A percentile compares a stretch with the other conserved stretches of the same genome.
Evolutionary conservation across 2,329 filamentous ascomycete species (phyloP).

Genomic region (Peltaster fructicola): DNA sequence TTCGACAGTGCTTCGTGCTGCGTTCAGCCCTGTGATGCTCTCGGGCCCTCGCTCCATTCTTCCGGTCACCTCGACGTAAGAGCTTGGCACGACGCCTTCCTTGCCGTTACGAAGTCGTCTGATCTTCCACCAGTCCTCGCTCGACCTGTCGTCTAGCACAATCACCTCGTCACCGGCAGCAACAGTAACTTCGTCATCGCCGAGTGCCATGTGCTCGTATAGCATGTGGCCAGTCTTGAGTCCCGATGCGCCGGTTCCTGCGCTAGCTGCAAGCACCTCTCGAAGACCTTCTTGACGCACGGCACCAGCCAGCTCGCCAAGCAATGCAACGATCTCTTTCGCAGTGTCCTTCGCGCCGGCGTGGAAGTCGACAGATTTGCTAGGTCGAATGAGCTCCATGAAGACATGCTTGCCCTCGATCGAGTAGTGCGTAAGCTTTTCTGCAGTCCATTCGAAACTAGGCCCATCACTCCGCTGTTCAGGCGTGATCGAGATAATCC

Average conservation of each 20-base stretch:
- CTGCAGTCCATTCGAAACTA: conserved; percentile 81
- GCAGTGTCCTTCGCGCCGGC: conserved; percentile 95
- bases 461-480: conserved; percentile 70
- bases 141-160: conserved; percentile 74
- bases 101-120: conserved; percentile 77
- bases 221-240: conserved; percentile 74
- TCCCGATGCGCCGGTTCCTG: conserved; percentile 36
- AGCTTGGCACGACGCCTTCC: conserved; percentile 90
- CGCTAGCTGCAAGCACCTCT: conserved; percentile 70
- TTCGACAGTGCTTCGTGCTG: conserved; percentile 52
- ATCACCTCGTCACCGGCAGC: conserved; percentile 78
- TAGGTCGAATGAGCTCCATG: conserved; percentile 76
- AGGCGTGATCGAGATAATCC: conserved; percentile 76
- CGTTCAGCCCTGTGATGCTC: conserved; percentile 38
- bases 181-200: conserved; percentile 90
- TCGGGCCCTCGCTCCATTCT: conserved; percentile 34
- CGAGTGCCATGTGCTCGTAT: conserved; percentile 94
- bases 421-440: conserved; percentile 93
- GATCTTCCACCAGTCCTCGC: conserved; percentile 98
- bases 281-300: conserved; percentile 65
- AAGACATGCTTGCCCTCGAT: conserved; percentile 98
- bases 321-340: conserved; percentile 71
- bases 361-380: conserved; percentile 91
- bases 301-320: conserved; percentile 79
- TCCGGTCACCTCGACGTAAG: conserved; percentile 80